phyloP scores from a whole-genome alignment of 2,329 filamentous ascomycete species.

The Capronia americana region DNA sequence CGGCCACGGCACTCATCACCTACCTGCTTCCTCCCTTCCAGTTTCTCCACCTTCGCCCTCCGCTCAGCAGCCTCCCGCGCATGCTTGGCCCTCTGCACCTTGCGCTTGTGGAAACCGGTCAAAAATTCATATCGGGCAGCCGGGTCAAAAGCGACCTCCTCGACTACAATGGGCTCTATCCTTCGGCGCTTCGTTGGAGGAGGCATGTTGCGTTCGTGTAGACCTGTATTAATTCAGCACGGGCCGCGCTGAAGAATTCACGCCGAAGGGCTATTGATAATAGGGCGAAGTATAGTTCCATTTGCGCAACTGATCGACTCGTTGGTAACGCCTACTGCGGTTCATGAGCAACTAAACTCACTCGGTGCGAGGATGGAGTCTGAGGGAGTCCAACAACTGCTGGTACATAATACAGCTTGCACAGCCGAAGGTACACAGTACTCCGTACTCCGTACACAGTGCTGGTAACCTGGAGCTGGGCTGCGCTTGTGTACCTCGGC shows the following conservation, averaged over 20 bases:
- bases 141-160: conserved; percentile 85
- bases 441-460: too few relatives aligned
- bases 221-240: background rate
- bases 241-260: background rate
- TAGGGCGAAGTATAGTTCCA: background rate
- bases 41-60: conserved; percentile 76
- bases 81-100: conserved; percentile 80
- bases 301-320: background rate
- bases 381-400: too few relatives aligned
- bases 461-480: too few relatives aligned
- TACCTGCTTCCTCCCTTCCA: conserved; percentile 78
- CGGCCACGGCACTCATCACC: conserved; percentile 31
- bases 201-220: conserved; percentile 50
- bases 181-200: conserved; percentile 72
- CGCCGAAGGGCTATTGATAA: background rate
- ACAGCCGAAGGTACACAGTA: too few relatives aligned
- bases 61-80: conserved; percentile 82
- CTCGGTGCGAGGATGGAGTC: too few relatives aligned
- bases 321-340: background rate
- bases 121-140: conserved; percentile 83
- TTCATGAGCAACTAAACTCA: too few relatives aligned
- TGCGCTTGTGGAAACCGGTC: conserved; percentile 96
- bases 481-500: too few relatives aligned
- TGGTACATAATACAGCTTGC: too few relatives aligned
- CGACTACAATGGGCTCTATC: conserved; percentile 61